Percentiles rank a stretch among this genome's conserved stretches.
phyloP scores from a whole-genome alignment of 2,329 filamentous ascomycete genomes.

The Tricladium varicosporioides region DNA sequence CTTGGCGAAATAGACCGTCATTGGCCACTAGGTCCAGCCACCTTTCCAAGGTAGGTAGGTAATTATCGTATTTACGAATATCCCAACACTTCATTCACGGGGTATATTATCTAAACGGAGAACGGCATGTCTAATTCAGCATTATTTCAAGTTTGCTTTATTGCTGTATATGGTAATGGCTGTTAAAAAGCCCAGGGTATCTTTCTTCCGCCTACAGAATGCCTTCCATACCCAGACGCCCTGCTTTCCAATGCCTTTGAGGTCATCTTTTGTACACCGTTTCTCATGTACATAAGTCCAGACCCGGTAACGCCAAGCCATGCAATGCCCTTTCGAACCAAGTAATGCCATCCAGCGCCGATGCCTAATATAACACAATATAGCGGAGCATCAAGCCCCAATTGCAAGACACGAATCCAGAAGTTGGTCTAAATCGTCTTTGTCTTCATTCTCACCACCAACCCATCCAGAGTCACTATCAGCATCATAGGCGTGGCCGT shows the following conservation, averaged over 20 bases:
- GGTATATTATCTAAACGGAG: too few relatives aligned
- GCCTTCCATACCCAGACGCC: conserved; percentile 15
- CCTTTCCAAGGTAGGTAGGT: too few relatives aligned
- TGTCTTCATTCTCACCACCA: conserved; percentile 52
- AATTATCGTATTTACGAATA: too few relatives aligned
- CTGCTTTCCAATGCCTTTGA: conserved; percentile 8
- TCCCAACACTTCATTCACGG: too few relatives aligned
- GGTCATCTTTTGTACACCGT: conserved; percentile 19
- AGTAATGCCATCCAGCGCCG: conserved; percentile 21
- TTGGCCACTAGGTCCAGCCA: too few relatives aligned
- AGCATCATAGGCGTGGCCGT: conserved; percentile 50
- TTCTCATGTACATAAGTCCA: conserved; percentile 14
- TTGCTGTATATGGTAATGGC: neutral
- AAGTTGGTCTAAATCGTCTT: conserved; percentile 52
- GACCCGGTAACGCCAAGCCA: conserved; percentile 19
- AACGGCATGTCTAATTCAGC: too few relatives aligned
- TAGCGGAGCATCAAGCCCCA: conserved; percentile 19
- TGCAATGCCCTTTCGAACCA: conserved; percentile 14
- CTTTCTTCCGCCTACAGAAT: conserved; percentile 24
- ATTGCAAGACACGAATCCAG: conserved; percentile 40
- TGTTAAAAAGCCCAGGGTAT: conserved; percentile 20
- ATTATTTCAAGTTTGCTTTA: neutral
- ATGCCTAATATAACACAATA: neutral
- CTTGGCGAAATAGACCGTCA: too few relatives aligned
- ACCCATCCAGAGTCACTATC: conserved; percentile 64